Base-by-base conservation (phyloP, 2,329 filamentous ascomycete species). In the Colletotrichum sp. region DNA sequence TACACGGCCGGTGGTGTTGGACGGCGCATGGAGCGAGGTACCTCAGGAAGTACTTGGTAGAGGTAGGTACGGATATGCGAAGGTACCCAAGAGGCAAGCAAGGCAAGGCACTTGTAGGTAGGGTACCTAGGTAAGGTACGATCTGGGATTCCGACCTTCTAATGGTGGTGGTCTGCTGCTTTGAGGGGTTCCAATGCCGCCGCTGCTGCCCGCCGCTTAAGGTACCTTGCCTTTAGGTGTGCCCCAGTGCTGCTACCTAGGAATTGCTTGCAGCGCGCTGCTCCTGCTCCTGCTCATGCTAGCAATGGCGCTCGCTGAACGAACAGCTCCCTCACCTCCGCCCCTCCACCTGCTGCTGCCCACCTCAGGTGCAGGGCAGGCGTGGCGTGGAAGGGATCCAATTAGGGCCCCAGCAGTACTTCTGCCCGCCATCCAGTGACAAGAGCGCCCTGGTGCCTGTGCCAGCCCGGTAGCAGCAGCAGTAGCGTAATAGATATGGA, bases 391-490 rank as follows among this genome's bases (percentile, higher is more conserved):
- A 57, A 32, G 38, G 28, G 65, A 63, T 63, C 65, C 30, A 64
- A 55, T 28, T 36, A 61, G 24, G 65, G 36, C 71, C 65, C 57
- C 36, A 61, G 71, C 71, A 73, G 71, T 26, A 61, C 28, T 73
- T 73, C 65, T 55, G 71, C 65, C 65, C 65, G 55, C 71, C 65
- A 61, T 69, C 61, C 68, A 72, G 36, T 72, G 72, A 67, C 32
- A 72, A 36, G 69, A 55, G 68, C 68, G 36, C 72, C 28, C 38
- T 38, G 48, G 21, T 61, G 67, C 72, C 72, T 74, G 72, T 74
- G 72, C 72, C 72, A 71, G 72, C 72, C 69, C 65, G 26, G 57
- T 30, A 52, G 60, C 30, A 61, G 26, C 68, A 66, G 30, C 21
- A 60, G 61, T 60, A 71, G 60, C 70, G 71, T 68, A 57, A 61